Conservation (phyloP, 2,329 filamentous ascomycete genomes). For the Fusarium hostae region DNA sequence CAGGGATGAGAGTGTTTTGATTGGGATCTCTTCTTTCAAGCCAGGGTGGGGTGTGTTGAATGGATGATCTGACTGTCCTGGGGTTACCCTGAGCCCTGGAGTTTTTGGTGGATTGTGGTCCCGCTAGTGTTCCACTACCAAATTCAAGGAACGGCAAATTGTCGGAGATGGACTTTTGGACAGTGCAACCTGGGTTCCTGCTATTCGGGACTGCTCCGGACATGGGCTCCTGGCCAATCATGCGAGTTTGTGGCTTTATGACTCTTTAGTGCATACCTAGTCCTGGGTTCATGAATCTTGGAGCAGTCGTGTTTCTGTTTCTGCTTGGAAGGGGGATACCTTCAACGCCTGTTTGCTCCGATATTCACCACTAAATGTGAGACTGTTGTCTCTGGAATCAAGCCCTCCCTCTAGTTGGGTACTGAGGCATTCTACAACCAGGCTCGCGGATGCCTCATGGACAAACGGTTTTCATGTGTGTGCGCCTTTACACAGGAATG, state of each 20-base stretch:
- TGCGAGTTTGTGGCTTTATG: neutral
- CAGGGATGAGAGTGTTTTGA: slow-evolving; percentile 22
- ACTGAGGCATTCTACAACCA: slow-evolving; percentile 1
- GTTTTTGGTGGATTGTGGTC: slow-evolving; percentile 2
- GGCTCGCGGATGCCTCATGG: slow-evolving; percentile 7
- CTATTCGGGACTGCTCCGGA: slow-evolving; percentile 30
- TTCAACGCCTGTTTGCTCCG: slow-evolving; percentile 1
- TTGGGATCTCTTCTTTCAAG: slow-evolving; percentile 14
- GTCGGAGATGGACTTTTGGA: slow-evolving; percentile 24
- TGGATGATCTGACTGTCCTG: slow-evolving; percentile 33
- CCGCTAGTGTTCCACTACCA: slow-evolving; percentile 18
- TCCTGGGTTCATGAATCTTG: slow-evolving; percentile 20
- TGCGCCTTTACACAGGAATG: slow-evolving; percentile 10
- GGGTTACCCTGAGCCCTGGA: neutral
- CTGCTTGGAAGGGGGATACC: neutral
- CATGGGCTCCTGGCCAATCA: neutral
- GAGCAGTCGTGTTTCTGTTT: slow-evolving; percentile 11
- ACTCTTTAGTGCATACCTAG: slow-evolving; percentile 15
- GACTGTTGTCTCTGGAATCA: slow-evolving; percentile 7
- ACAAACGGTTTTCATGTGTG: slow-evolving; percentile 19
- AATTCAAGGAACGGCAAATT: slow-evolving; percentile 25
- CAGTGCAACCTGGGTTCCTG: slow-evolving; percentile 27
- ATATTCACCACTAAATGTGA: slow-evolving; percentile 3
- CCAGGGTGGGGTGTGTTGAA: slow-evolving; percentile 17
- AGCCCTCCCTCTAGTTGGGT: neutral